Evolutionary conservation across 1,139 yeast species (phyloP).

Genomic region (Meyerozyma smithsonii): DNA sequence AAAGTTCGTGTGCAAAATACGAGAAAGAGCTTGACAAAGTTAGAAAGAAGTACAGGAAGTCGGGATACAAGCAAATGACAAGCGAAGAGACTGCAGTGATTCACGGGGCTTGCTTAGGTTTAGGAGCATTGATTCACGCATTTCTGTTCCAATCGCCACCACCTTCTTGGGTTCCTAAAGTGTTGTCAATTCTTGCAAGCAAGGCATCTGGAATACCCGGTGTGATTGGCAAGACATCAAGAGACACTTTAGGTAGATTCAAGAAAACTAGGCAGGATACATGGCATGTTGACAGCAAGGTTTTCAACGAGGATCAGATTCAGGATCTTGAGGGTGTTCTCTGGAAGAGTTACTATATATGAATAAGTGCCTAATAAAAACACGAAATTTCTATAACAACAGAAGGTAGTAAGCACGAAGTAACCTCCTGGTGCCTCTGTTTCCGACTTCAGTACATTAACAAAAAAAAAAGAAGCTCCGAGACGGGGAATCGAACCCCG

Average conservation of each 20-base stretch:
- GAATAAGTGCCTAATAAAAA: too few species aligned
- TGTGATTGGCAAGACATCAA: constrained; percentile 78
- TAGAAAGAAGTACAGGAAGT: constrained; percentile 28
- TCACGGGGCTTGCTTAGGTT: constrained; percentile 87
- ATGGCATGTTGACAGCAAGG: constrained; percentile 86
- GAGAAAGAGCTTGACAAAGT: constrained; percentile 26
- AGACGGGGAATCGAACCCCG: constrained; percentile 72
- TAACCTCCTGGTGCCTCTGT: constrained; percentile 7
- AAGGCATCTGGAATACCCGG: constrained; percentile 72
- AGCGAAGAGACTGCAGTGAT: constrained; percentile 44
- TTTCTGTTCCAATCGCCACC: constrained; percentile 91
- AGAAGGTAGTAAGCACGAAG: too few species aligned
- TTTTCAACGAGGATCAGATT: constrained; percentile 73
- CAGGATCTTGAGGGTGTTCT: constrained; percentile 93
- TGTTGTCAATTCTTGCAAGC: constrained; percentile 64
- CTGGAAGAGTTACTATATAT: constrained; percentile 89
- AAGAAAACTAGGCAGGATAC: constrained; percentile 93
- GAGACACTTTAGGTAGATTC: constrained; percentile 74
- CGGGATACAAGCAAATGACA: constrained; percentile 26
- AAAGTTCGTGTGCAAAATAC: constrained; percentile 19
- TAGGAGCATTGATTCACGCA: constrained; percentile 86
- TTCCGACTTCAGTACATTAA: background rate
- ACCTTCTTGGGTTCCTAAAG: constrained; percentile 82
- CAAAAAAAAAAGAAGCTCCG: constrained; percentile 32
- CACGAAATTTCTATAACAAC: too few species aligned